A percentile compares a stretch with the other conserved stretches of the same genome.
Conservation (phyloP, 352 stramenopile genomes). For the Phytophthora aleatoria region DNA sequence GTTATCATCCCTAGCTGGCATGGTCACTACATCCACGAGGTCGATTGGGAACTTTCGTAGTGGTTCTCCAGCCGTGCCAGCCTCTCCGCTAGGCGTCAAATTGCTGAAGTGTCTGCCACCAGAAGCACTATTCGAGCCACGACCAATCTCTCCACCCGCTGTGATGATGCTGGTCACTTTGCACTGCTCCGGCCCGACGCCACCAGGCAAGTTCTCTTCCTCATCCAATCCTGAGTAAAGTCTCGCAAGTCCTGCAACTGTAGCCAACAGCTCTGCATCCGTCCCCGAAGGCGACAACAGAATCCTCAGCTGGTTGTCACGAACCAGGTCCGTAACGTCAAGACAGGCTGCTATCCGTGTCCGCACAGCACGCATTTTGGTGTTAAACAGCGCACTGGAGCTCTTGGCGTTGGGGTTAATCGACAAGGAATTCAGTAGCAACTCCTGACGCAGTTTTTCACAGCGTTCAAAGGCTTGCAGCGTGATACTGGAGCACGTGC, state of each 20-base stretch:
- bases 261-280: constrained; percentile 86
- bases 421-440: constrained; percentile 82
- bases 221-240: constrained; percentile 53
- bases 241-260: constrained; percentile 66
- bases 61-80: constrained; percentile 41
- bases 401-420: constrained; percentile 82
- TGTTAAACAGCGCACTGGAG: constrained; percentile 63
- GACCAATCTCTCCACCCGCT: constrained; percentile 84
- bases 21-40: constrained; percentile 67
- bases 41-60: constrained; percentile 65
- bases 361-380: constrained; percentile 68
- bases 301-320: constrained; percentile 55
- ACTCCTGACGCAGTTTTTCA: constrained; percentile 70
- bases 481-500: constrained; percentile 85
- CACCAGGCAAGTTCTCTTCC: constrained; percentile 31
- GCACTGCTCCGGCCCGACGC: constrained; percentile 33
- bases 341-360: constrained; percentile 64
- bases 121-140: constrained; percentile 76
- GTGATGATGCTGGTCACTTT: constrained; percentile 87
- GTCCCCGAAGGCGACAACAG: constrained; percentile 85
- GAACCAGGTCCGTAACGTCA: constrained; percentile 56
- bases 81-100: constrained; percentile 73
- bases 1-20: constrained; percentile 59
- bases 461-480: constrained; percentile 66
- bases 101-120: constrained; percentile 84